Evolutionary conservation across 2,329 filamentous ascomycete genomes (phyloP).

Genomic region (Stagonosporopsis tanaceti): DNA sequence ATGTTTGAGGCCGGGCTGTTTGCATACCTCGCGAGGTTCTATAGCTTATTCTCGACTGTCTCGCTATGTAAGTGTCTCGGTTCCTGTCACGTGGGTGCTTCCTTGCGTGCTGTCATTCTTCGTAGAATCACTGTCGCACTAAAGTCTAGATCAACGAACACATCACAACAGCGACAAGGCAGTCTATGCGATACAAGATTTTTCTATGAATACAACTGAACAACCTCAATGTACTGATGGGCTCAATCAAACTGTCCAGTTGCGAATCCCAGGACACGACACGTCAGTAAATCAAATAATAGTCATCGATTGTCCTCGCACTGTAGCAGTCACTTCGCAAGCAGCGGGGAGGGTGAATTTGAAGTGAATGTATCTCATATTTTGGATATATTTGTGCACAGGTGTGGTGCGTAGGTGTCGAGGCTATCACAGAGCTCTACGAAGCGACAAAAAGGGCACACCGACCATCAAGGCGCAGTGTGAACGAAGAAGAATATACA

Average conservation of each 20-base stretch:
- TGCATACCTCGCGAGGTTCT: conserved; percentile 1
- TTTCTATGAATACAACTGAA: too few relatives aligned
- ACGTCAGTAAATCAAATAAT: too few relatives aligned
- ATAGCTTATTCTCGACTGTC: neutral
- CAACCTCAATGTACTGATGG: too few relatives aligned
- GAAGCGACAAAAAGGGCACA: conserved; percentile 10
- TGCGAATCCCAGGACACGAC: too few relatives aligned
- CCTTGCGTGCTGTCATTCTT: neutral
- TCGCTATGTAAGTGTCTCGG: neutral
- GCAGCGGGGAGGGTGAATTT: neutral
- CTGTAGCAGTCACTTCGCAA: too few relatives aligned
- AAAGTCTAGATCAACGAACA: neutral
- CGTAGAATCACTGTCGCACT: neutral
- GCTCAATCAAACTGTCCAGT: too few relatives aligned
- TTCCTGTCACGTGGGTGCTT: neutral
- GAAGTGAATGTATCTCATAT: conserved; percentile 11
- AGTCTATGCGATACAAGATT: too few relatives aligned
- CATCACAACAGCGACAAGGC: neutral
- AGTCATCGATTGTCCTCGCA: too few relatives aligned
- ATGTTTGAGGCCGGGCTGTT: conserved; percentile 11
- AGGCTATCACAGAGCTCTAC: conserved; percentile 19
- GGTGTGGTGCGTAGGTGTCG: conserved; percentile 13
- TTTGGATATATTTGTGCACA: conserved; percentile 12
- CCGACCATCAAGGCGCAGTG: conserved; percentile 17
- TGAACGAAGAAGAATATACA: conserved; percentile 23